phyloP scores from a whole-genome alignment of 176 grass and related monocot species.

The Ananas comosus region DNA sequence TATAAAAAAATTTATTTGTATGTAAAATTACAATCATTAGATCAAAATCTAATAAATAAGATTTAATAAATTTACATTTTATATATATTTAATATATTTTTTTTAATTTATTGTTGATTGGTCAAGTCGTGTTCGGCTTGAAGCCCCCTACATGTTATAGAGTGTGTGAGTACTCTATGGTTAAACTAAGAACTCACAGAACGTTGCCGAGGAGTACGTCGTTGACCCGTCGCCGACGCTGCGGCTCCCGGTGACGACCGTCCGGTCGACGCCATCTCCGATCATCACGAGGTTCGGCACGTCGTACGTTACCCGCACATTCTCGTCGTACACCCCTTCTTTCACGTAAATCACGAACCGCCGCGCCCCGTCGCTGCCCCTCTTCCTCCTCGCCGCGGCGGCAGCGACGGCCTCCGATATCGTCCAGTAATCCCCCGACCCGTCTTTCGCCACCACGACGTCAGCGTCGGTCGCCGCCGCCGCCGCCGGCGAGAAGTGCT shows the following conservation, averaged over 20 bases:
- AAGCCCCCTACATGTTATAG: no score
- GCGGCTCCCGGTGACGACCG: constrained; percentile 24
- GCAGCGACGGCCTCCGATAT: constrained; percentile 18
- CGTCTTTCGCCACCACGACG: constrained; percentile 7
- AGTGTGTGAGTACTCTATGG: no score
- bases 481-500: no score
- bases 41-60: no score
- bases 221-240: constrained; percentile 28
- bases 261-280: constrained; percentile 16
- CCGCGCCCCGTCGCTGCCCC: no score
- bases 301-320: constrained; percentile 6
- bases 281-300: constrained; percentile 24
- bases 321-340: constrained; percentile 21
- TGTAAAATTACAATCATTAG: no score
- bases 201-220: constrained; percentile 30
- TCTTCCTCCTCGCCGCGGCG: background rate
- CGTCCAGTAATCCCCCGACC: constrained; percentile 2
- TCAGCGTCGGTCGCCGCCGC: background rate
- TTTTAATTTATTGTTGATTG: no score
- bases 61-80: no score
- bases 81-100: no score
- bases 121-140: no score
- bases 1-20: no score
- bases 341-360: constrained; percentile 20
- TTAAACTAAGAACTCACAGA: constrained; percentile 19